Evolutionary conservation across 1,139 yeast genomes (phyloP), one percentile per base, ranked within the genome.

Genomic region (Diutina rugosa): DNA sequence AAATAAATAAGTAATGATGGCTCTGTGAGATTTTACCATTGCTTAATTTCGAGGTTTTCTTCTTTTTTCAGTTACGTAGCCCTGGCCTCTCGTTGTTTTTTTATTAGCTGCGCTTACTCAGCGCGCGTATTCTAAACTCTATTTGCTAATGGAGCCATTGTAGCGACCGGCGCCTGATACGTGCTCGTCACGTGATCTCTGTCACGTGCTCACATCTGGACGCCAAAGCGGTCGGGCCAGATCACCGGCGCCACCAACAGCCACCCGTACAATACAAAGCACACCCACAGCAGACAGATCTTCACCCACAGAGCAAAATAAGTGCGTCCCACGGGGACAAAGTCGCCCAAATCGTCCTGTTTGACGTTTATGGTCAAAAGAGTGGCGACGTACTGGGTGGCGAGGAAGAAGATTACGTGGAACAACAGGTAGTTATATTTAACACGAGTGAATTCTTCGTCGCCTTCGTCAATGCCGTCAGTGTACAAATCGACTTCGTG

Each of bases 361-460:
- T 87, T 84, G 41, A 93, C 97, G 65, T 91, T 93, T 69, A 90
- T 88, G 0, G 99, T 95, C 59, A 95, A 76, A 60, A 95, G 74
- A 0, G 97, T 90, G 1, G 99, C 97, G 55, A 93, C 91, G 81
- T 96, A 95, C 69, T 93, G 99, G 0, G 99, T 93, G 0, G 99
- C 99, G 61, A 95, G 76, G 67, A 95, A 84, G 77, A 95, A 95
- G 47, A 95, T 88, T 41, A 91, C 68, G 68, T 95, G 99, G 77
- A 93, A 95, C 57, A 91, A 72, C 2, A 90, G 79, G 68, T 93
- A 93, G 69, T 89, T 91, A 73, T 93, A 93, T 67, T 85, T 87
- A 1, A 95, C 91, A 47, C 80, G 76, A 52, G 73, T 72, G 56
- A 78, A 72, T 63, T 87, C 95, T 61, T 86, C 95, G 58, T 82